Evolutionary conservation across 1,284 basidiomycete species (phyloP), one percentile per base, ranked within the genome.

Genomic region (Ganoderma sinense): DNA sequence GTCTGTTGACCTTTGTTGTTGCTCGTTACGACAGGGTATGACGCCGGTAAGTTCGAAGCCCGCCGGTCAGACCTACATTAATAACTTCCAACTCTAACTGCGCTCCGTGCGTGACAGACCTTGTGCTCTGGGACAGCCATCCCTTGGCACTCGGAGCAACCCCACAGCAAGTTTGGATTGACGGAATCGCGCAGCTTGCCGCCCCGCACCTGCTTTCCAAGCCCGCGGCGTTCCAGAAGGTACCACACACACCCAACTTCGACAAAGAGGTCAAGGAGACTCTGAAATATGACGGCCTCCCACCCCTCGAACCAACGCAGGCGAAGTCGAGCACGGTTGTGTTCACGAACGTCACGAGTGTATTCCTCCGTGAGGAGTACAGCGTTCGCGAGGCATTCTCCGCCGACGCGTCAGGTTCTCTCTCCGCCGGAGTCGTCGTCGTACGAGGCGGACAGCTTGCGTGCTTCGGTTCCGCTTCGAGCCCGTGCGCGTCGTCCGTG

Each of bases 71-170:
- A 48, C n/a, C n/a, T n/a, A n/a, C 29, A 60, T 16, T 18, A 13
- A 36, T 20, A 14, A n/a, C 23, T 4, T 11, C 13, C 20, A 14
- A 20, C 23, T 7, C 16, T n/a, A 11, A 23, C n/a, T 2, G 4
- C 43, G 29, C 58, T 70, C 2, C n/a, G 3, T 2, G 16, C 74
- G n/a, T 51, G 72, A 68, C 72, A 69, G 90, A 91, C 74, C 69
- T 92, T 48, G 87, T 93, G 18, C 72, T 94, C 16, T 92, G 91
- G 91, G 90, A 93, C 75, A 89, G 87, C 71, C 90, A 96, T 81
- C 96, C 96, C 0, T 85, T 97, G 31, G 82, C 89, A 0, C 82
- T 96, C 18, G 91, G 91, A 16, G 88, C 84, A 79, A 90, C 88
- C 75, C 96, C 88, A 76, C 92, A 84, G 53, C 91, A 92, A 80